phyloP scores from a whole-genome alignment of 148 eudicot species.

The Chenopodium album region DNA sequence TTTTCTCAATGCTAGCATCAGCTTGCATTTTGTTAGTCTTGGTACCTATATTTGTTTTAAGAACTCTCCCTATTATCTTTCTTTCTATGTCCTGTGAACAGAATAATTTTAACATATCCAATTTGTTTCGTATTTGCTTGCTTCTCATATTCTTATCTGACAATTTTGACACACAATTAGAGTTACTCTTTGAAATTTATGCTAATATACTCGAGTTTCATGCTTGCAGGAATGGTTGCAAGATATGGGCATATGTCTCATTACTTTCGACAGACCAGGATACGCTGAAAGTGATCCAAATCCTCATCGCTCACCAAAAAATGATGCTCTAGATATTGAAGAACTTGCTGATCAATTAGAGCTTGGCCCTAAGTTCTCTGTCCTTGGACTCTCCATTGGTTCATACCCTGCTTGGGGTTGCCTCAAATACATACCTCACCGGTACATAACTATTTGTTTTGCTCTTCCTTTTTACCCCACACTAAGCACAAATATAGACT shows the following conservation, averaged over 20 bases:
- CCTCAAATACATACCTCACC: slow-evolving; percentile 35
- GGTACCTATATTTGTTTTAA: background rate
- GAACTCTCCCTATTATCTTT: background rate
- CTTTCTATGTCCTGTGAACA: background rate
- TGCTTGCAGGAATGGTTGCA: slow-evolving; percentile 36
- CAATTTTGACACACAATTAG: background rate
- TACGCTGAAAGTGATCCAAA: slow-evolving; percentile 44
- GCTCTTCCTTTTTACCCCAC: background rate
- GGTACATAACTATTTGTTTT: slow-evolving; percentile 10
- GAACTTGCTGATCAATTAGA: slow-evolving; percentile 37
- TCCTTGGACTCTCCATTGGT: slow-evolving; percentile 33
- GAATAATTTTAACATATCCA: background rate
- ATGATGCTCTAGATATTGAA: slow-evolving; percentile 37
- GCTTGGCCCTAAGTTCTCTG: slow-evolving; percentile 35
- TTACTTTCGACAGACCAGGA: slow-evolving; percentile 39
- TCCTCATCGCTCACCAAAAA: slow-evolving; percentile 35
- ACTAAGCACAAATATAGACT: background rate
- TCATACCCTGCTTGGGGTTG: slow-evolving; percentile 34
- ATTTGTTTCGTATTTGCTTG: background rate
- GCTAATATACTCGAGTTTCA: slow-evolving; percentile 3
- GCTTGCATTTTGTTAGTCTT: too few relatives aligned
- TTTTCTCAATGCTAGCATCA: too few relatives aligned
- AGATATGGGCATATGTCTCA: slow-evolving; percentile 23
- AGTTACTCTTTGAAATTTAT: background rate
- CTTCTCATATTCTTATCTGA: background rate